Evolutionary conservation across 352 stramenopile genomes (phyloP).

Genomic region (Phytopythium ostracodes): DNA sequence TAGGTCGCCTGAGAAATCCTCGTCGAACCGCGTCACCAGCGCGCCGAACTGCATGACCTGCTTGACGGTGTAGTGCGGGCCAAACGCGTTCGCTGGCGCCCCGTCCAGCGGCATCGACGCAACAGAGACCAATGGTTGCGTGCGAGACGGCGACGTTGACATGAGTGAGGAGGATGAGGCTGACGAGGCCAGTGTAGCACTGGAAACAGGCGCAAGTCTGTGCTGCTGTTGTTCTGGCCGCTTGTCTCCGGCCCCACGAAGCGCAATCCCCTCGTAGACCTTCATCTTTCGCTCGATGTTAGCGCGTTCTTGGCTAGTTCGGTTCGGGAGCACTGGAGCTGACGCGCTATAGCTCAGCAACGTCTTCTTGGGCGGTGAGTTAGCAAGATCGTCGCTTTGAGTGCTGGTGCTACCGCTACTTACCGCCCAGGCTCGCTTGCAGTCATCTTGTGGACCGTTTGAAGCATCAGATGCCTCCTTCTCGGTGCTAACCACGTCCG

Average conservation of each 20-base stretch:
- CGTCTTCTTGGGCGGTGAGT: conserved; percentile 3
- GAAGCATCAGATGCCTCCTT: background rate
- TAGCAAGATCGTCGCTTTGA: background rate
- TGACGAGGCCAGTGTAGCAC: too few relatives aligned
- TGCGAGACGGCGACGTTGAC: background rate
- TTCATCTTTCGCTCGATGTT: conserved; percentile 65
- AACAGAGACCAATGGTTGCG: background rate
- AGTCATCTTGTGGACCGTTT: background rate
- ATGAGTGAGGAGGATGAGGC: background rate
- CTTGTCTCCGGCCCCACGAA: background rate
- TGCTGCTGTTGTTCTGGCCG: conserved; percentile 1
- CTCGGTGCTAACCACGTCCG: background rate
- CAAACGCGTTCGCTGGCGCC: conserved; percentile 35
- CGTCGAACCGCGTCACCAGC: conserved; percentile 44
- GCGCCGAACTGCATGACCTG: conserved; percentile 54
- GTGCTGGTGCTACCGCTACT: background rate
- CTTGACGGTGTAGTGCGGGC: conserved; percentile 52
- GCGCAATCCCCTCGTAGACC: conserved; percentile 40
- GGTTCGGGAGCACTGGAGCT: conserved; percentile 13
- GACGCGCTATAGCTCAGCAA: conserved; percentile 23
- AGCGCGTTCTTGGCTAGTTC: conserved; percentile 14
- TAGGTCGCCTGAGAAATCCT: conserved; percentile 53
- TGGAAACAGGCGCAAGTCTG: background rate
- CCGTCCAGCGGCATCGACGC: conserved; percentile 3
- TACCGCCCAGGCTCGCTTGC: background rate